A percentile compares a stretch with the other conserved stretches of the same genome.
phyloP scores from a whole-genome alignment of 2,329 filamentous ascomycete species.

The Elsinoe necatrix region DNA sequence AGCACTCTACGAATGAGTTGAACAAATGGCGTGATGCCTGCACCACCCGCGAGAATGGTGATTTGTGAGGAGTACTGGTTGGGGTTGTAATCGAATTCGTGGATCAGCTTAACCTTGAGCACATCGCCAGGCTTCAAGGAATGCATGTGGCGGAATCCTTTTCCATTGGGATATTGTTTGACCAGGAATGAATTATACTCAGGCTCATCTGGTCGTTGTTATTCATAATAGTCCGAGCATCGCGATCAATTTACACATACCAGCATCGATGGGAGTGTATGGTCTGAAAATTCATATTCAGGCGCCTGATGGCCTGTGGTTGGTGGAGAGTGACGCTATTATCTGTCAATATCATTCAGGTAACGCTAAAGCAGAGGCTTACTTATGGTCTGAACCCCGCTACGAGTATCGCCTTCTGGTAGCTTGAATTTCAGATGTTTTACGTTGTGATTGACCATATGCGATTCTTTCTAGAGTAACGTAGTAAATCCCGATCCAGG shows the following conservation, averaged over 20 bases:
- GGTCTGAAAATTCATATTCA: conserved; percentile 55
- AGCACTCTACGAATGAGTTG: conserved; percentile 55
- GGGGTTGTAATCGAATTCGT: conserved; percentile 44
- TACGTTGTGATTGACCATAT: conserved; percentile 51
- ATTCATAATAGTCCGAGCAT: conserved; percentile 33
- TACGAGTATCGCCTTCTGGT: conserved; percentile 39
- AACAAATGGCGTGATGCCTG: conserved; percentile 63
- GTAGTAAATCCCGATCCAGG: conserved; percentile 34
- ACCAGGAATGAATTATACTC: conserved; percentile 57
- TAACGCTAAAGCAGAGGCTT: neutral
- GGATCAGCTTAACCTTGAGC: conserved; percentile 50
- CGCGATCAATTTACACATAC: neutral
- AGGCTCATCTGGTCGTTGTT: conserved; percentile 38
- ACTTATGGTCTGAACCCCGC: conserved; percentile 35
- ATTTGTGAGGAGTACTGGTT: conserved; percentile 40
- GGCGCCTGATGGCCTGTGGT: conserved; percentile 49
- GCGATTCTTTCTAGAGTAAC: conserved; percentile 44
- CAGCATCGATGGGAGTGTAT: conserved; percentile 55
- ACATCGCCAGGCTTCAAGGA: conserved; percentile 53
- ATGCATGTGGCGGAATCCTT: conserved; percentile 58
- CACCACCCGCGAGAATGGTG: conserved; percentile 61
- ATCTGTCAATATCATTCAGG: neutral
- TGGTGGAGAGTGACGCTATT: conserved; percentile 50
- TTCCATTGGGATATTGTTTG: conserved; percentile 60
- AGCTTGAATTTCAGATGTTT: conserved; percentile 51